Evolutionary conservation across 768 basidiomycete genomes (phyloP).

Genomic region (Hypsizygus marmoreus): DNA sequence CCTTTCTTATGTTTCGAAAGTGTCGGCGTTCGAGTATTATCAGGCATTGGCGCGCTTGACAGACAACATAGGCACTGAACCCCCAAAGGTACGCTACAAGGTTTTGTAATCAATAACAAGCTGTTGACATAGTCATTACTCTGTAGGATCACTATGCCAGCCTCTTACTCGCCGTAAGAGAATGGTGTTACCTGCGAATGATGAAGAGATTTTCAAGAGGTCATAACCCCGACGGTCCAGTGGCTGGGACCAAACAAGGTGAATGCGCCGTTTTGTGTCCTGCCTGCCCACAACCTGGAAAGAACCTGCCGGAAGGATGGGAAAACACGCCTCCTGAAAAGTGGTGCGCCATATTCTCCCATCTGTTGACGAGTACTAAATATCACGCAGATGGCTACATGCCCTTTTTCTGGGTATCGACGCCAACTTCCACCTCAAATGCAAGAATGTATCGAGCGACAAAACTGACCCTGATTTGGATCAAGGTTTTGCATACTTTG

Average conservation of each 20-base stretch:
- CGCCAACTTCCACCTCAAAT: slow-evolving; percentile 35
- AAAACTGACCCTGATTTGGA: slow-evolving; percentile 27
- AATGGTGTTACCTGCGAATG: slow-evolving; percentile 19
- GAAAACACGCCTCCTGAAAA: slow-evolving; percentile 10
- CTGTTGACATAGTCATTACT: neutral
- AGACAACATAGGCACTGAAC: slow-evolving; percentile 12
- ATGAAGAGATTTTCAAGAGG: slow-evolving; percentile 16
- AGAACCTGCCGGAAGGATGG: slow-evolving; percentile 26
- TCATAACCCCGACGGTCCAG: slow-evolving; percentile 13
- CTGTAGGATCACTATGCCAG: slow-evolving; percentile 14
- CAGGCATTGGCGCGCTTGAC: slow-evolving; percentile 6
- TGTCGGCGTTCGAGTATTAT: slow-evolving; percentile 14
- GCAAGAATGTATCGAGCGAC: slow-evolving; percentile 25
- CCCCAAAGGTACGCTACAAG: slow-evolving; percentile 9
- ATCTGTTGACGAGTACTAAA: neutral
- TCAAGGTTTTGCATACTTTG: slow-evolving; percentile 30
- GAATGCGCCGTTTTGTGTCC: slow-evolving; percentile 26
- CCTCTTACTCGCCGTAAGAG: slow-evolving; percentile 11
- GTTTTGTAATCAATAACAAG: neutral
- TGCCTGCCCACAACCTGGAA: slow-evolving; percentile 27
- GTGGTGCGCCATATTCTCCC: slow-evolving; percentile 6
- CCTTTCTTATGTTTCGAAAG: slow-evolving; percentile 12
- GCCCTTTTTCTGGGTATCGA: slow-evolving; percentile 30
- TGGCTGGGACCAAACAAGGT: slow-evolving; percentile 13
- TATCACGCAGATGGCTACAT: slow-evolving; percentile 21